Evolutionary conservation across 192 early-diverging fungal species (phyloP).

Genomic region (Podila epicladia): DNA sequence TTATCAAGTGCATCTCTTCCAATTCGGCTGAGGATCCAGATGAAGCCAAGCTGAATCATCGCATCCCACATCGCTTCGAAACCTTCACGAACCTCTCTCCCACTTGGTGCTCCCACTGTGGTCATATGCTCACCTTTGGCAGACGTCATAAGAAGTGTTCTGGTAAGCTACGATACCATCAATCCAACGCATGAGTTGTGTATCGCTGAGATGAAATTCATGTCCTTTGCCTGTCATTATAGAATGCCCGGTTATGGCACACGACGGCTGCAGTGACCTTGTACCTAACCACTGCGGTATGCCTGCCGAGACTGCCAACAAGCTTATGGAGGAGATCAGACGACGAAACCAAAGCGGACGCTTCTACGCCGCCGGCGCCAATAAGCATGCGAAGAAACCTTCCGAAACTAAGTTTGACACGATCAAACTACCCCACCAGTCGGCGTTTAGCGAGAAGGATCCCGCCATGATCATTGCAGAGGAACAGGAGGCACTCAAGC

Average conservation of each 20-base stretch:
- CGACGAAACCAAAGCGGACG: conserved; percentile 46
- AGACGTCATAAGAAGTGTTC: conserved; percentile 62
- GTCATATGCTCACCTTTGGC: conserved; percentile 91
- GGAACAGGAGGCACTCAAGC: conserved; percentile 12
- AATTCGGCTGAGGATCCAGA: conserved; percentile 71
- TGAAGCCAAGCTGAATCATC: conserved; percentile 81
- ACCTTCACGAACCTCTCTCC: conserved; percentile 79
- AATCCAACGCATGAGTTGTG: not conserved
- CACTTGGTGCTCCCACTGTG: conserved; percentile 98
- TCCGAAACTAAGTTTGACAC: conserved; percentile 42
- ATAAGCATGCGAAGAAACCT: conserved; percentile 31
- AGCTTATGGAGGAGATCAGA: conserved; percentile 87
- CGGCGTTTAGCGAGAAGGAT: conserved; percentile 33
- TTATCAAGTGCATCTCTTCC: conserved; percentile 88
- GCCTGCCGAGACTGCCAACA: conserved; percentile 83
- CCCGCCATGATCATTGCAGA: conserved; percentile 16
- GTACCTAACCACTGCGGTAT: conserved; percentile 95
- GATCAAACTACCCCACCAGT: conserved; percentile 53
- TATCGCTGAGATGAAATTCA: not conserved
- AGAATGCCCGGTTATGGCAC: conserved; percentile 87
- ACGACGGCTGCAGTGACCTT: conserved; percentile 83
- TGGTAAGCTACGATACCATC: conserved; percentile 34
- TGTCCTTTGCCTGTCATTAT: not conserved
- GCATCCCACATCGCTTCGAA: conserved; percentile 97
- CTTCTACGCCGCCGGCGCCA: not conserved